Conservation (phyloP, 2,329 filamentous ascomycete genomes). For the Arthroderma sp. region DNA sequence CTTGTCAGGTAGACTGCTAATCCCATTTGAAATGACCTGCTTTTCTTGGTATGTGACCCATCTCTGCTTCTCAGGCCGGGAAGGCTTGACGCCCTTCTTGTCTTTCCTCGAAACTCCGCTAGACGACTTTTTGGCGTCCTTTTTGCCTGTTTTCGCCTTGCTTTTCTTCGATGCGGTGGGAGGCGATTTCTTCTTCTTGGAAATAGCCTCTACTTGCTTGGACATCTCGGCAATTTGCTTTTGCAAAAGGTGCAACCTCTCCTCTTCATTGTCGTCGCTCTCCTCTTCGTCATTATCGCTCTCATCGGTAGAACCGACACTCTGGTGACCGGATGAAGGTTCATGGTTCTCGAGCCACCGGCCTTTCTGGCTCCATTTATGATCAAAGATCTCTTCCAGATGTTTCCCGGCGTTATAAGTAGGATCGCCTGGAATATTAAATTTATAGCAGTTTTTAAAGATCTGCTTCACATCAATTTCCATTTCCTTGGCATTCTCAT, state of each 20-base stretch:
- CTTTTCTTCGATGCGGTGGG: conserved; percentile 39
- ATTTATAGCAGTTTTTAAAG: conserved; percentile 79
- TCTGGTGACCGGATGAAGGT: conserved; percentile 49
- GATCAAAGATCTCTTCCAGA: conserved; percentile 62
- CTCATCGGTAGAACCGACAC: conserved; percentile 52
- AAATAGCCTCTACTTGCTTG: conserved; percentile 45
- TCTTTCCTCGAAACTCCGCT: conserved; percentile 43
- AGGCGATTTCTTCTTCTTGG: conserved; percentile 47
- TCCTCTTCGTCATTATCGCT: conserved; percentile 57
- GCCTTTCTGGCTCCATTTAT: conserved; percentile 64
- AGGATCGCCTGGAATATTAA: conserved; percentile 69
- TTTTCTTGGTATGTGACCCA: conserved; percentile 70
- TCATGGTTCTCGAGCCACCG: conserved; percentile 68
- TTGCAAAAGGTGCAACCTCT: conserved; percentile 52
- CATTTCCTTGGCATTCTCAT: conserved; percentile 71
- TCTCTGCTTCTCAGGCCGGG: conserved; percentile 41
- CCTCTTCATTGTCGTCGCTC: conserved; percentile 47
- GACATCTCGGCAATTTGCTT: conserved; percentile 63
- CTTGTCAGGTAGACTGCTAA: conserved; percentile 64
- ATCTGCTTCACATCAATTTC: conserved; percentile 72
- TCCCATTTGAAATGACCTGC: conserved; percentile 76
- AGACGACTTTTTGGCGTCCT: conserved; percentile 29
- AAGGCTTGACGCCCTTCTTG: conserved; percentile 29
- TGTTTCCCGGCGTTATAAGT: conserved; percentile 60
- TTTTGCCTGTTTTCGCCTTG: conserved; percentile 31